Evolutionary conservation across 805 yeast genomes (phyloP).

Genomic region (Sugiyamaella chiloensis): DNA sequence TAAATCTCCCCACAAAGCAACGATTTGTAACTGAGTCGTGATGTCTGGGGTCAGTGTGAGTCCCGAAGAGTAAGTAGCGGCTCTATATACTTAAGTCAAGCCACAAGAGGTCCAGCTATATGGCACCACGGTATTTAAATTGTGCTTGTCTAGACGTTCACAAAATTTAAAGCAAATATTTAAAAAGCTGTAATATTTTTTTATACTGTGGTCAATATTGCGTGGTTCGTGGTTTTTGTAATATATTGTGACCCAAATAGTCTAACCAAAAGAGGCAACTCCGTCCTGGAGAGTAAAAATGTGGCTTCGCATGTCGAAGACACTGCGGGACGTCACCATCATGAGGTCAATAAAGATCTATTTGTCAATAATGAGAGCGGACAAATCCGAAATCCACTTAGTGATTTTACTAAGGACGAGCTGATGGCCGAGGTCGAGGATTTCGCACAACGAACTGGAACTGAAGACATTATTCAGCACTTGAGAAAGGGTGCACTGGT

Average conservation of each 20-base stretch:
- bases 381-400: constrained; percentile 25
- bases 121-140: too few species aligned
- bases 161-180: too few species aligned
- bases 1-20: constrained; percentile 2
- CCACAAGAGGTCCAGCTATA: too few species aligned
- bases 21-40: too few species aligned
- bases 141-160: too few species aligned
- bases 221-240: too few species aligned
- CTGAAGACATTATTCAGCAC: constrained; percentile 25
- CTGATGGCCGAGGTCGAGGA: constrained; percentile 25
- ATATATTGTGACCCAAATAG: too few species aligned
- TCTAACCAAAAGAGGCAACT: too few species aligned
- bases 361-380: background rate
- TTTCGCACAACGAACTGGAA: constrained; percentile 23
- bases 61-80: background rate
- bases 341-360: background rate
- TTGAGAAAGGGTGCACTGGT: constrained; percentile 49
- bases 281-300: background rate
- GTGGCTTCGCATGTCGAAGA: constrained; percentile 2
- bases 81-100: too few species aligned
- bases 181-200: too few species aligned
- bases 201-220: too few species aligned
- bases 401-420: constrained; percentile 22
- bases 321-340: background rate
- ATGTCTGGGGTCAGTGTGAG: constrained; percentile 1